Percentiles rank a stretch among this genome's conserved stretches.
These are phyloP conservation scores for Fusarium citri DNA, from an alignment of 2,329 filamentous ascomycete genomes.

Conservation along the genomic window DNA sequence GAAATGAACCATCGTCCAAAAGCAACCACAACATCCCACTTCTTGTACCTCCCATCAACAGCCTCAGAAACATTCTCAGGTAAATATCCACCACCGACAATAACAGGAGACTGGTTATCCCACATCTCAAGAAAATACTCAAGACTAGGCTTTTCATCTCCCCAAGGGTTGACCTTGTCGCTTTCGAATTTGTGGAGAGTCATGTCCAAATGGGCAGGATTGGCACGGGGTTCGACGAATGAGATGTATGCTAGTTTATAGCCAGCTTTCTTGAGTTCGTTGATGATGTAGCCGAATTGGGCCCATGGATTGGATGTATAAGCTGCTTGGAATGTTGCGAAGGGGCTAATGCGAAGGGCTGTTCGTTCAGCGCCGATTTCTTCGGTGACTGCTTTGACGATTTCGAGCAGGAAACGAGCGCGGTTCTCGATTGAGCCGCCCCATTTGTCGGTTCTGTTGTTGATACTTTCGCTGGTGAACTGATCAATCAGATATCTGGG, in stretches of 20 bases:
- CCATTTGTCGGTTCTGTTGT: constrained; percentile 65
- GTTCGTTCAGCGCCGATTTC: constrained; percentile 62
- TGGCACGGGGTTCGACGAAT: constrained; percentile 51
- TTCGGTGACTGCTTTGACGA: constrained; percentile 55
- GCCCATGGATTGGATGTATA: constrained; percentile 46
- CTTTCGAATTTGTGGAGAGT: constrained; percentile 24
- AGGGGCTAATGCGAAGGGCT: constrained; percentile 69
- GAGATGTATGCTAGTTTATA: constrained; percentile 52
- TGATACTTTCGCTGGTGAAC: constrained; percentile 66
- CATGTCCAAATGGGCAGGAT: constrained; percentile 51
- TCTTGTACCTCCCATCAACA: constrained; percentile 42
- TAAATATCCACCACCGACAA: constrained; percentile 50
- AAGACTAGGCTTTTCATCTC: constrained; percentile 49
- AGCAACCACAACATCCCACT: constrained; percentile 44
- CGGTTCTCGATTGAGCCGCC: constrained; percentile 67
- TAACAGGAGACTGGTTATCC: constrained; percentile 48
- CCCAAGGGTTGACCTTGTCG: constrained; percentile 22
- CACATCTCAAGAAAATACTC: constrained; percentile 50
- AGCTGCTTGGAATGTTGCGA: constrained; percentile 47
- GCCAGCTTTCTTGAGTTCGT: constrained; percentile 41
- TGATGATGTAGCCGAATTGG: constrained; percentile 46
- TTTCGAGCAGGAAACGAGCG: constrained; percentile 62
- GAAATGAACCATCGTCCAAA: constrained; percentile 53
- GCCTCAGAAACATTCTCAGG: constrained; percentile 41
- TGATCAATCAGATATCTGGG: constrained; percentile 66